A percentile compares a stretch with the other conserved stretches of the same genome.
phyloP scores from a whole-genome alignment of 2,329 filamentous ascomycete genomes.

The Penicillium carneum region DNA sequence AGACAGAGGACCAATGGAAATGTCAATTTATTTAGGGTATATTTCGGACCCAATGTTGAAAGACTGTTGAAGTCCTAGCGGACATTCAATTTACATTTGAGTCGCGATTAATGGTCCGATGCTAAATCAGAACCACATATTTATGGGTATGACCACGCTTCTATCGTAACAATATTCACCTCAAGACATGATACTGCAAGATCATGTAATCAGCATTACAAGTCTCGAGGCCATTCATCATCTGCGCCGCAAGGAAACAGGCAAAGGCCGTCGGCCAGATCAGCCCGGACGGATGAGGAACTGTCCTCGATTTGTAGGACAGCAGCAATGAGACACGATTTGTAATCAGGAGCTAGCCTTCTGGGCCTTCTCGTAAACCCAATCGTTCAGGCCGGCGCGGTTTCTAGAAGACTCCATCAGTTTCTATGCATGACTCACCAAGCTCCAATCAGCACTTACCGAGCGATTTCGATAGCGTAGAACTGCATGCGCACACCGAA shows the following conservation, averaged over 20 bases:
- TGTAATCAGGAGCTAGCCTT: constrained; percentile 40
- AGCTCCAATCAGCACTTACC: constrained; percentile 56
- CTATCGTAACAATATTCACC: constrained; percentile 4
- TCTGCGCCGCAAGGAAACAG: constrained; percentile 11
- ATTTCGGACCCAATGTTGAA: constrained; percentile 11
- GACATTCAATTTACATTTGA: constrained; percentile 15
- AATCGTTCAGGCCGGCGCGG: constrained; percentile 88
- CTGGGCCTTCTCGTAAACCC: constrained; percentile 85
- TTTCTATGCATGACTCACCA: constrained; percentile 1
- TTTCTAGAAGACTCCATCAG: constrained; percentile 63
- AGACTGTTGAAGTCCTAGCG: background rate
- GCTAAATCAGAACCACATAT: constrained; percentile 15
- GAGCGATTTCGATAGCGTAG: constrained; percentile 77
- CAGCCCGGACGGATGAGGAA: constrained; percentile 29
- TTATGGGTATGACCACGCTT: constrained; percentile 13
- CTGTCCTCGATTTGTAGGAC: constrained; percentile 21
- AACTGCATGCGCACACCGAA: constrained; percentile 89
- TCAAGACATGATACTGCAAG: constrained; percentile 4
- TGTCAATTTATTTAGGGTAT: constrained; percentile 32
- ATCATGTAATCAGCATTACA: constrained; percentile 4
- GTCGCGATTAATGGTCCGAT: constrained; percentile 14
- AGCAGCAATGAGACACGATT: constrained; percentile 11
- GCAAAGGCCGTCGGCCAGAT: constrained; percentile 30
- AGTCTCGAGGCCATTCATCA: constrained; percentile 10
- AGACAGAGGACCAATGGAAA: constrained; percentile 5